Base-by-base conservation (phyloP, 2,329 filamentous ascomycete species). In the Trichoderma atroviride region DNA sequence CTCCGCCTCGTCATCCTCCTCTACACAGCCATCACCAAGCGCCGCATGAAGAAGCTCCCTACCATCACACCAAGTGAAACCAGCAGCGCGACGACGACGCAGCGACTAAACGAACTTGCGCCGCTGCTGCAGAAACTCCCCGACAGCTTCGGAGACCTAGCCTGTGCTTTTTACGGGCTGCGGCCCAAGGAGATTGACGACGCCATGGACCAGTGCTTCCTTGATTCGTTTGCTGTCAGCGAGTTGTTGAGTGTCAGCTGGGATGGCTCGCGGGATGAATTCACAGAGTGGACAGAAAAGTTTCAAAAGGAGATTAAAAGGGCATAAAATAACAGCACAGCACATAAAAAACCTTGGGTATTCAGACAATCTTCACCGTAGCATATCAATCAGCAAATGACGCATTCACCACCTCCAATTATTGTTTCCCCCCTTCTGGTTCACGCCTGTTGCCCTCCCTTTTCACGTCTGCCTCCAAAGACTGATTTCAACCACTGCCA, bases 211-310 rank as follows among this genome's bases (percentile, higher is more conserved):
- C 82, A 84, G 52, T 90, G 89, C 74, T 88, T 89, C 70, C 80
- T 82, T 1, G 85, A 88, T 62, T 89, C 91, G 0, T 86, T 86
- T 72, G 81, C 79, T 0, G 86, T 85, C 0, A 84, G 86, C 0
- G 84, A 87, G 68, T 76, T 90, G 59, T 79, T 92, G 14, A 81
- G 82, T 61, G 81, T 83, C 70, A 83, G 84, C 24, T 94, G 92
- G 91, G 80, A 86, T 3, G 89, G 86, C 0, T 79, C 85, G 58
- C 84, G 87, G 22, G 94, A 97, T 75, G 92, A 91, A 74, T 97
- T 96, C 76, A 91, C 89, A 0, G 83, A 86, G 19, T 97, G 94
- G 94, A 88, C 86, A n/a, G 83, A 81, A 13, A 86, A 84, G 71
- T 89, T 88, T 72, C 83, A 84, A 74, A 74, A 77, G 37, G 83